Evolutionary conservation across 2,329 filamentous ascomycete species (phyloP).

Genomic region (Venturiaceae sp.): DNA sequence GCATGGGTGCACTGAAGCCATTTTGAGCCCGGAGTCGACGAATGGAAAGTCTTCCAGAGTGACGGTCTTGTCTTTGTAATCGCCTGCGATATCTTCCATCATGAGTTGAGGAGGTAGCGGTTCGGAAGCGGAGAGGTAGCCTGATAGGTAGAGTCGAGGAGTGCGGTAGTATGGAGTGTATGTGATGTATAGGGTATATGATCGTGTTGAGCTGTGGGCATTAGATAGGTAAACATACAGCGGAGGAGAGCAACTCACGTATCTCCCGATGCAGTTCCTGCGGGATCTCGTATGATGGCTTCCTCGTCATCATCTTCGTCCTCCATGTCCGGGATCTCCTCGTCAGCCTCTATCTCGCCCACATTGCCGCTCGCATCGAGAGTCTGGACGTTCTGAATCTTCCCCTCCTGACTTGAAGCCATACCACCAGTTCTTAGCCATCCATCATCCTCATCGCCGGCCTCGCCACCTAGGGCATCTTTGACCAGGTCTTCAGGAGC

Average conservation of each 20-base stretch:
- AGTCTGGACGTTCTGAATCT: conserved; percentile 72
- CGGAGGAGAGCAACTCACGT: conserved; percentile 35
- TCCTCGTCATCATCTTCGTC: conserved; percentile 91
- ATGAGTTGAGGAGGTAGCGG: conserved; percentile 75
- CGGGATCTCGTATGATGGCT: conserved; percentile 79
- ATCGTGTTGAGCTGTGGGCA: conserved; percentile 60
- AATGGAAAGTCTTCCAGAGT: conserved; percentile 97
- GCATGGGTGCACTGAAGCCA: conserved; percentile 94
- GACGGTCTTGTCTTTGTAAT: conserved; percentile 98
- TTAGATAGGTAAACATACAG: conserved; percentile 11
- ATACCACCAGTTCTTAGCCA: conserved; percentile 85
- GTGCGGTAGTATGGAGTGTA: conserved; percentile 97
- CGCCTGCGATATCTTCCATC: conserved; percentile 95
- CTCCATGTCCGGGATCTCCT: conserved; percentile 96
- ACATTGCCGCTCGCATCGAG: conserved; percentile 84
- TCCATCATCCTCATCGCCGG: conserved; percentile 66
- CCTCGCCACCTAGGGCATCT: conserved; percentile 54
- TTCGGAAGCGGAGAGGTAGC: conserved; percentile 70
- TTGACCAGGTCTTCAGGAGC: conserved; percentile 80
- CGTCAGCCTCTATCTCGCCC: conserved; percentile 62
- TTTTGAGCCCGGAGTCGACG: conserved; percentile 84
- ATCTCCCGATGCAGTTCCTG: conserved; percentile 37
- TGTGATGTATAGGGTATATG: conserved; percentile 98
- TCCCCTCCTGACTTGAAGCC: conserved; percentile 63
- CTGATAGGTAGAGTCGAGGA: conserved; percentile 87